phyloP scores from a whole-genome alignment of 768 basidiomycete species.

The Albatrellus ellisii region DNA sequence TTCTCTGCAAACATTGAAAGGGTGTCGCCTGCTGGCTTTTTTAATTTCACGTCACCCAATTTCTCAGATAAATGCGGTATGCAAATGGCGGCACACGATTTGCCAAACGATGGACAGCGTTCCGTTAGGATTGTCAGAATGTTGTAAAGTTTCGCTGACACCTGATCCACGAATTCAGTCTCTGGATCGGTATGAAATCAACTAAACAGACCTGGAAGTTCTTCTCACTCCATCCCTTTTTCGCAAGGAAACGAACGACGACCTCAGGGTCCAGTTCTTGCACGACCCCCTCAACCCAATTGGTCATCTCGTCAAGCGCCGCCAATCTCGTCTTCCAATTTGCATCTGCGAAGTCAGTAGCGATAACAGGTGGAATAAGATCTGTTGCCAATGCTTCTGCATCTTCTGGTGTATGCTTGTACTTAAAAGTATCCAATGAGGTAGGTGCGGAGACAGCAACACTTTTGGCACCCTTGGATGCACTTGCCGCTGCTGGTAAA shows the following conservation, averaged over 20 bases:
- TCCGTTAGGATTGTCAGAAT: constrained; percentile 65
- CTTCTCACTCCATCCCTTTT: constrained; percentile 97
- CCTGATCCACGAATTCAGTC: too few species aligned
- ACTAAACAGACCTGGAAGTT: constrained; percentile 69
- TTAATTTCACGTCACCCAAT: constrained; percentile 90
- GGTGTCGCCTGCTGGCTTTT: constrained; percentile 90
- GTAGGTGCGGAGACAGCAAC: constrained; percentile 35
- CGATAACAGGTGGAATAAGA: constrained; percentile 54
- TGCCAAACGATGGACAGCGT: constrained; percentile 70
- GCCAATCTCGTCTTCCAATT: constrained; percentile 92
- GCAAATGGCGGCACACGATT: constrained; percentile 71
- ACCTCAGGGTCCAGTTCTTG: constrained; percentile 76
- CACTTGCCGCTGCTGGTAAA: constrained; percentile 20
- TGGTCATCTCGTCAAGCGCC: constrained; percentile 73
- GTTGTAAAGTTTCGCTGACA: constrained; percentile 80
- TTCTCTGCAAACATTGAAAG: constrained; percentile 79
- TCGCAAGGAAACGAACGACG: constrained; percentile 72
- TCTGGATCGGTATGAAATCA: neutral
- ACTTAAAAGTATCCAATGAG: constrained; percentile 76
- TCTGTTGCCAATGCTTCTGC: constrained; percentile 71
- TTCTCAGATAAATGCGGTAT: constrained; percentile 84
- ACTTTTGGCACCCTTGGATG: constrained; percentile 33
- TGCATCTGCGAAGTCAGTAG: constrained; percentile 65
- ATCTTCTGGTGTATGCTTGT: constrained; percentile 83
- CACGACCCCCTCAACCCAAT: constrained; percentile 65